Conservation (phyloP, 495 filamentous ascomycete genomes). For the Daldinia loculata region DNA sequence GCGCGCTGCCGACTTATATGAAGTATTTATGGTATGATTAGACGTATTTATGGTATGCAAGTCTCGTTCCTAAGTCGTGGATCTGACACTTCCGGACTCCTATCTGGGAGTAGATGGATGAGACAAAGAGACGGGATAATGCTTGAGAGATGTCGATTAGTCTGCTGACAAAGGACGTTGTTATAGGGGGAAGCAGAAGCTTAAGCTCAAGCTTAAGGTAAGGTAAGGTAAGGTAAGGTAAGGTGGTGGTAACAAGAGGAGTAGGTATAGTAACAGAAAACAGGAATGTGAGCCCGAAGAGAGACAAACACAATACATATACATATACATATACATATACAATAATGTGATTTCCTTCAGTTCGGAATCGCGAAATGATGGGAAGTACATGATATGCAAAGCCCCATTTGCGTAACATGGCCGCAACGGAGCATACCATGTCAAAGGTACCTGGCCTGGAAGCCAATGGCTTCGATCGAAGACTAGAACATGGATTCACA, state of each 20-base stretch:
- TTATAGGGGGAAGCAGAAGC: not conserved
- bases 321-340: conserved; percentile 28
- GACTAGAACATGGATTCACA: conserved; percentile 24
- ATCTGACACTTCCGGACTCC: not conserved
- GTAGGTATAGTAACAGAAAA: not conserved
- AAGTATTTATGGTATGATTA: not conserved
- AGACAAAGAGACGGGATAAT: conserved; percentile 9
- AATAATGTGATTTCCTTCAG: conserved; percentile 27
- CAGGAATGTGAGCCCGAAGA: conserved; percentile 6
- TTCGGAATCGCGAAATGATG: conserved; percentile 28
- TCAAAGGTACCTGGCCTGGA: conserved; percentile 8
- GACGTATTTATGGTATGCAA: not conserved
- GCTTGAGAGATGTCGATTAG: conserved; percentile 1
- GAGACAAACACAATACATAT: conserved; percentile 4
- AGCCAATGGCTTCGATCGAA: conserved; percentile 28
- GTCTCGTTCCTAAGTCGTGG: not conserved
- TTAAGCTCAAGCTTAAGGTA: not conserved
- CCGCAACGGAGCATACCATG: conserved; percentile 11
- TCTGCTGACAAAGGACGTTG: conserved; percentile 15
- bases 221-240: not conserved
- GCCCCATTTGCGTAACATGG: conserved; percentile 22
- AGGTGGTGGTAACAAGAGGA: not conserved
- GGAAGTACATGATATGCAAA: conserved; percentile 9
- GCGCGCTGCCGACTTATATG: conserved; percentile 12
- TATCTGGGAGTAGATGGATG: conserved; percentile 4